Evolutionary conservation across 352 stramenopile species (phyloP), one percentile per base, ranked within the genome.

Genomic region (Pythium coloratum): DNA sequence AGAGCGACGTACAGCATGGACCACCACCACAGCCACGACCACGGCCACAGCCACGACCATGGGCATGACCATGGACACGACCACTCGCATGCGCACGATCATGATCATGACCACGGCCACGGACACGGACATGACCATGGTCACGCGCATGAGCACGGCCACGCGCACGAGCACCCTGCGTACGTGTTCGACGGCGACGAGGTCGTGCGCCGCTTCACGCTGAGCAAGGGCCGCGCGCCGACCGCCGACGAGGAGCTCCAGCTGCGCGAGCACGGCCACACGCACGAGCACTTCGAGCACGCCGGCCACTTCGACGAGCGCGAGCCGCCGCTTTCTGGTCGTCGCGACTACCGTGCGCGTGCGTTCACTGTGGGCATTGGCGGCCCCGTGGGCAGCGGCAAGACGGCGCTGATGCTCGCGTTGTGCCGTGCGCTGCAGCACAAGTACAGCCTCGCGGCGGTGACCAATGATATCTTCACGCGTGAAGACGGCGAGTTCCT

Each of bases 381-480:
- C 20, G 97, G 97, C 5, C 97, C 97, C 5, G 97, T 99, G 12
- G 97, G 97, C 42, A 95, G 86, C 66, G 86, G 90, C 56, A 99
- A 99, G 76, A 99, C 95, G 20, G 95, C 95, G 56, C 77, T 99
- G 7, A 98, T 98, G 72, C 76, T 98, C 46, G 87, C 89, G 53
- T 75, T 99, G 50, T 98, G 94, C 66, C 89, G 89, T 61, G 76
- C 75, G 34, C 82, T 99, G 24, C 89, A 94, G 51, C 79, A 96
- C 67, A 72, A 80, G 38, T 73, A 83, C 66, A 96, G 84, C 68
- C 82, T 97, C 53, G 88, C 78, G 24, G 90, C 90, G 8, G 89
- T 91, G 42, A 99, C 97, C 8, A 99, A 99, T 78, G 97, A 99
- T 64, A 99, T 99, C 69, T 99, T 99, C 71, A 99, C 97, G 32